Base-by-base conservation (phyloP, 441 rosid species). In the Syzygium syzygioides region DNA sequence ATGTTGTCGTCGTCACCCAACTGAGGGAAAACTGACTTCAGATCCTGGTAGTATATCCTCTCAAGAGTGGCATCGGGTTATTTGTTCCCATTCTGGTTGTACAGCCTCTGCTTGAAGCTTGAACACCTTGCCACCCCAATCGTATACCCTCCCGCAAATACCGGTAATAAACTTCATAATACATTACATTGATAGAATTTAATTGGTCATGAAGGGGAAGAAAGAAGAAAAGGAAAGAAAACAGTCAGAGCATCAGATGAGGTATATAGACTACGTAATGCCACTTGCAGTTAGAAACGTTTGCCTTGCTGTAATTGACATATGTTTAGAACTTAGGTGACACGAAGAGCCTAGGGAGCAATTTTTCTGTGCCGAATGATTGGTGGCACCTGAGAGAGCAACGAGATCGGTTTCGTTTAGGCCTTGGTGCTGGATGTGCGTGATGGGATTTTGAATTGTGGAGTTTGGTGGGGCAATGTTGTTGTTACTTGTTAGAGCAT, bases 381-480 rank as follows among this genome's bases (percentile, higher is more conserved):
- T 2, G 52, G 48, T 34, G 18, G 52, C 41, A 96, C 99, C 99
- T 89, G 99, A 98, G 87, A 98, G 94, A 15, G 98, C 94, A 9
- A 96, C 99, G 54, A 98, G 98, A 88, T 98, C 98, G 53, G 88
- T 94, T 92, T 95, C 93, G 23, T 95, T 76, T 8, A 96, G 97
- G 87, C 98, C 98, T 90, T 96, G 95, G 55, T 97, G 98, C 85
- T 92, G 93, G 95, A 96, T 96, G 87, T 93, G 34, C n/a, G 91
- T 87, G 57, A 96, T 26, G 62, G 95, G 98, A 93, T 93, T 96
- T 88, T 95, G 98, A 91, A 96, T 91, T 41, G 99, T 98, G 25
- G 97, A 96, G 91, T 96, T 96, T 30, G 99, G 98, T 34, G 99
- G 93, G 53, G 99, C 98, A 86, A 97, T 95, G 91, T 94, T 94